Base-by-base conservation (phyloP, 1,284 basidiomycete species). In the Sanghuangporus weigelae region DNA sequence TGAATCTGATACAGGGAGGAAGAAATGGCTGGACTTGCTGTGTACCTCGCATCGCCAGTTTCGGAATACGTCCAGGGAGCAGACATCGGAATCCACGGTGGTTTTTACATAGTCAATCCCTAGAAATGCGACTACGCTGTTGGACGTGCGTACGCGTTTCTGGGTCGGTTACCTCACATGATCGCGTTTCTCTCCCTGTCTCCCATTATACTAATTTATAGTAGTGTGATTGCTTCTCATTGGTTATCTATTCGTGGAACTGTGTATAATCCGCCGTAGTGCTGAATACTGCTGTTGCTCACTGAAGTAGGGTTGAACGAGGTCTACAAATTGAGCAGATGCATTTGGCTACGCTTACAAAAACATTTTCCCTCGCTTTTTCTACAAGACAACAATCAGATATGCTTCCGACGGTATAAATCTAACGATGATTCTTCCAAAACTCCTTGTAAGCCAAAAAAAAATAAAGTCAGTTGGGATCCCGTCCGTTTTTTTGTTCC, bases 61-160 rank as follows among this genome's bases (percentile, higher is more conserved):
- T 71, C 71, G 23, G 68, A 63, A 19, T 75, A 71, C 55, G 70
- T 69, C 26, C 73, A 70, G 55, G 74, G 74, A 14, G 69, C 71
- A 38, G 67, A 70, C 12, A 57, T 75, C 8, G 59, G 67, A 14
- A 64, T 74, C 7, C 73, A 76, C 63, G 74, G 73, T 12, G 73
- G 73, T 6, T 69, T 66, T 38, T 53, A 67, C 7, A 61, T 71
- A 6, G 69, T 72, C 19, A 75, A 73, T 64, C 73, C 73, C 63
- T 69, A 60, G 73, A 12, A 7, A 54, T n/a, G 7, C 10, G 21
- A n/a, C 16, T 19, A 7, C 21, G 44, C 16, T 31, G 26, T 31
- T 5, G 3, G 26, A 31, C 26, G 3, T 16, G 23, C 49, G 5
- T 50, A 19, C 23, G 2, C 10, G 42, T 44, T 7, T 31, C 26